phyloP scores from a whole-genome alignment of 805 yeast genomes.

The Metschnikowia drakensbergensis region DNA sequence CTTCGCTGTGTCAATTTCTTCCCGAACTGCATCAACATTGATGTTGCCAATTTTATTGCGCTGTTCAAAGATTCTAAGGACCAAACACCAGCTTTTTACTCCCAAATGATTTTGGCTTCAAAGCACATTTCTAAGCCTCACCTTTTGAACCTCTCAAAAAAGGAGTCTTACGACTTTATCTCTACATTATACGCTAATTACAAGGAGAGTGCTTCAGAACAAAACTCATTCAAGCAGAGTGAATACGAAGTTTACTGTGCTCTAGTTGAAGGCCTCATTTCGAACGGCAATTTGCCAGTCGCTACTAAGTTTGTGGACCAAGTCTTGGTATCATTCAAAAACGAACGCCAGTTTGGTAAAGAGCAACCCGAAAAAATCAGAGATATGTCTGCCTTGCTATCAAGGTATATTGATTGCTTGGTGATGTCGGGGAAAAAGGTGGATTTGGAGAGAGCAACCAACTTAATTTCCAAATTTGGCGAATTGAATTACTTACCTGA shows the following conservation, averaged over 20 bases:
- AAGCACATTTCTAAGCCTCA: conserved; percentile 19
- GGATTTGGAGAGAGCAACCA: conserved; percentile 21
- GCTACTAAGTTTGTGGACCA: conserved; percentile 58
- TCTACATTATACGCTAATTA: conserved; percentile 30
- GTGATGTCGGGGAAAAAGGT: conserved; percentile 19
- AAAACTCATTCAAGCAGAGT: conserved; percentile 20
- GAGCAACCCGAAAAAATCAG: conserved; percentile 15
- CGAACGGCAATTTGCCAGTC: conserved; percentile 44
- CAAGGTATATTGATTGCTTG: conserved; percentile 41
- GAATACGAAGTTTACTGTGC: conserved; percentile 50
- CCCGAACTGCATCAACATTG: conserved; percentile 26
- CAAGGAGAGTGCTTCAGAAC: conserved; percentile 16
- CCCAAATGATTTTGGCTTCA: conserved; percentile 32
- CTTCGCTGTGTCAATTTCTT: conserved; percentile 26
- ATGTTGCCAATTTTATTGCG: conserved; percentile 18
- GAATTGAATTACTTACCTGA: conserved; percentile 35
- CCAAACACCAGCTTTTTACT: conserved; percentile 33
- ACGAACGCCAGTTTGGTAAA: conserved; percentile 13
- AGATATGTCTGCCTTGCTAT: conserved; percentile 36
- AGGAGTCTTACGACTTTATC: conserved; percentile 26
- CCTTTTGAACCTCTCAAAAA: conserved; percentile 14
- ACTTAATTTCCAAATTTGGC: conserved; percentile 27
- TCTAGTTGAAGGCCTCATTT: conserved; percentile 50
- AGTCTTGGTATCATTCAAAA: conserved; percentile 44
- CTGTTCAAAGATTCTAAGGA: conserved; percentile 26